A percentile compares a stretch with the other conserved stretches of the same genome.
These are phyloP conservation scores for Penicillium psychrosexuale DNA, from an alignment of 2,329 filamentous ascomycete species.

Conservation along the genomic window DNA sequence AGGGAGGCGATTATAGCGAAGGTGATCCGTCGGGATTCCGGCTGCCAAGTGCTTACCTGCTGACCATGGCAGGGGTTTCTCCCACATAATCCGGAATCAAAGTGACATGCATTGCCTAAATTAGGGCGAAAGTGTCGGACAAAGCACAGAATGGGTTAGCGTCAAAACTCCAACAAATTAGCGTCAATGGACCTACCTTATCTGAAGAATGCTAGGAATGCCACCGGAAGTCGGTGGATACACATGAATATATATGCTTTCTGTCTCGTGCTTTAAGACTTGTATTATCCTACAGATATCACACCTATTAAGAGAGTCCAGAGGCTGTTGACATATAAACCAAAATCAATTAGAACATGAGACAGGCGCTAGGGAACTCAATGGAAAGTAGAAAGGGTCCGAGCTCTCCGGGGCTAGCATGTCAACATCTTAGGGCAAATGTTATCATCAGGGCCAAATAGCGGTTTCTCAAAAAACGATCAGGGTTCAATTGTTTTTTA, in stretches of 20 bases:
- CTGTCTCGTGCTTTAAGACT: neutral
- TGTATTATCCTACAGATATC: neutral
- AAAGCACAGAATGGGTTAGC: neutral
- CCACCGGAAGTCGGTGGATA: neutral
- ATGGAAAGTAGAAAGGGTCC: neutral
- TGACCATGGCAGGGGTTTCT: neutral
- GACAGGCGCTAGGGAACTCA: neutral
- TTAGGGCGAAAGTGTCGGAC: neutral
- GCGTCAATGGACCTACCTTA: neutral
- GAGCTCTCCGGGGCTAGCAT: neutral
- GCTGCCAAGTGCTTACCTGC: neutral
- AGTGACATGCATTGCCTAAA: neutral
- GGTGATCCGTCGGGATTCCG: neutral
- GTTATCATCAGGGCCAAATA: neutral
- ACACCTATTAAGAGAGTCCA: no score
- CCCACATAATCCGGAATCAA: neutral
- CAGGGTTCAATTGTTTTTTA: neutral
- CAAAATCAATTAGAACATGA: neutral
- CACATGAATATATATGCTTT: neutral
- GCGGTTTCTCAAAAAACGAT: neutral
- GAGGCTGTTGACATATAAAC: neutral
- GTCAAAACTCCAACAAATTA: neutral
- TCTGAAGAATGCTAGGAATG: neutral
- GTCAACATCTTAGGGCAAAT: conserved; percentile 1
- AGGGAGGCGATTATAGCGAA: neutral